Percentiles rank a stretch among this genome's conserved stretches.
These are phyloP conservation scores for Boletellus dicymbophilus DNA, from an alignment of 1,284 basidiomycete species.

Conservation along the genomic window DNA sequence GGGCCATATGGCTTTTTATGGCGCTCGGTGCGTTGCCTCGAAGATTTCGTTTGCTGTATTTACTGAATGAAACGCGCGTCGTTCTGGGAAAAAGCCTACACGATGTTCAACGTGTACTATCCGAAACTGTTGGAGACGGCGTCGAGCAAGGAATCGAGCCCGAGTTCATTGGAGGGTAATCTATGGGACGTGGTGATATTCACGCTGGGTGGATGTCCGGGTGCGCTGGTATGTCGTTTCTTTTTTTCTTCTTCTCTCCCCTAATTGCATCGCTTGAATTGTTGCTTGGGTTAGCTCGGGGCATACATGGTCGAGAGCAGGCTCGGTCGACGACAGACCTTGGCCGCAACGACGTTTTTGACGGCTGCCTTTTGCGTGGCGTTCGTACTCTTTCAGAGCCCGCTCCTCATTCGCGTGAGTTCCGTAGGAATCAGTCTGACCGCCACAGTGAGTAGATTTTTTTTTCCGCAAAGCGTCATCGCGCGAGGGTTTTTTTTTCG, in stretches of 20 bases:
- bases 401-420: conserved; percentile 70
- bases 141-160: conserved; percentile 29
- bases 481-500: background rate
- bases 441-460: conserved; percentile 78
- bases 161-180: conserved; percentile 62
- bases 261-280: background rate
- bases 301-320: conserved; percentile 85
- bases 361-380: conserved; percentile 79
- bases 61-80: no score
- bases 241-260: background rate
- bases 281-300: conserved; percentile 60
- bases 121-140: conserved; percentile 84
- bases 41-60: no score
- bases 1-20: conserved; percentile 83
- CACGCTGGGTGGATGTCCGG: conserved; percentile 85
- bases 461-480: no score
- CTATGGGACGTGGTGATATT: conserved; percentile 85
- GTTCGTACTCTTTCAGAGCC: conserved; percentile 67
- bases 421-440: conserved; percentile 83
- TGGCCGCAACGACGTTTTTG: conserved; percentile 81
- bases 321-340: conserved; percentile 77
- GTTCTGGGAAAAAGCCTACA: no score
- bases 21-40: conserved; percentile 73
- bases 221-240: conserved; percentile 64
- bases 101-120: conserved; percentile 97